phyloP scores from a whole-genome alignment of 2,329 filamentous ascomycete species.

The Cladophialophora chaetospira region DNA sequence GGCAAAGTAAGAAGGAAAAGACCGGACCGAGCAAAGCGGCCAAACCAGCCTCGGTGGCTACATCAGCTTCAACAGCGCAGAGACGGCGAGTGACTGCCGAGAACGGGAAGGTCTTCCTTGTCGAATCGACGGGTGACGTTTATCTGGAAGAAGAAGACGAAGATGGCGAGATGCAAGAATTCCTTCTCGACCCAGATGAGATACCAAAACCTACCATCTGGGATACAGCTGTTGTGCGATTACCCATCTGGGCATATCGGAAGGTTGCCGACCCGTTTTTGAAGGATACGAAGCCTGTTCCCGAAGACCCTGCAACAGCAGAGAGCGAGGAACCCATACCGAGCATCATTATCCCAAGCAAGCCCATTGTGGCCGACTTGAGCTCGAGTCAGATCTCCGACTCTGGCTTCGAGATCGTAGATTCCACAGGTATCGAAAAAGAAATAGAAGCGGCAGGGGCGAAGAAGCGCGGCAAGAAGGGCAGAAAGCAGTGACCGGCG shows the following conservation, averaged over 20 bases:
- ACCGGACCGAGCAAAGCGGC: conserved; percentile 52
- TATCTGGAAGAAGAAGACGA: conserved; percentile 92
- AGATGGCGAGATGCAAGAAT: conserved; percentile 80
- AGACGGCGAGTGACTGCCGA: conserved; percentile 88
- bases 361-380: conserved; percentile 14
- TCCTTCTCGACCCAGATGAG: conserved; percentile 84
- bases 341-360: conserved; percentile 15
- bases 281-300: conserved; percentile 43
- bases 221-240: conserved; percentile 79
- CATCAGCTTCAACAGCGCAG: conserved; percentile 61
- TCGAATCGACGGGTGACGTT: conserved; percentile 88
- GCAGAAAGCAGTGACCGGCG: conserved; percentile 24
- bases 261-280: conserved; percentile 54
- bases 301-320: background rate
- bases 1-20: conserved; percentile 70
- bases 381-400: conserved; percentile 32
- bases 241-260: conserved; percentile 73
- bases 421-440: conserved; percentile 30
- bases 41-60: conserved; percentile 42
- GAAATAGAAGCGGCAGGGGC: conserved; percentile 24
- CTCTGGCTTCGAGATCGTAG: conserved; percentile 34
- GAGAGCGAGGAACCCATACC: conserved; percentile 5
- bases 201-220: conserved; percentile 73
- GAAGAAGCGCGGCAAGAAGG: conserved; percentile 33
- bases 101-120: conserved; percentile 92